Conservation (phyloP, 306 rosid genomes). For the Vicia villosa region DNA sequence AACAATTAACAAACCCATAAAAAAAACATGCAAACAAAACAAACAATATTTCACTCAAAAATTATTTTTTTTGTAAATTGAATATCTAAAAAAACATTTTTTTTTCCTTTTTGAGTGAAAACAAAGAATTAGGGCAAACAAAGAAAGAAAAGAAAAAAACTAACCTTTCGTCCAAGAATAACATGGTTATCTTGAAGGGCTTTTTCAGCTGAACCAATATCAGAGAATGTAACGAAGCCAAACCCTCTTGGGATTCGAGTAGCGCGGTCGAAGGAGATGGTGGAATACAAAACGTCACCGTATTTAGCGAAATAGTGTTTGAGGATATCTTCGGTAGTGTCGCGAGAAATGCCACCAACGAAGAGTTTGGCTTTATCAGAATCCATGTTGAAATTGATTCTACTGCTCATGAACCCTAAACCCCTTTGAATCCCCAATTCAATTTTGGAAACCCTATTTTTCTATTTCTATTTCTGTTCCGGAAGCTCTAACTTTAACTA, state of each 20-base stretch:
- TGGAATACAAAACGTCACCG: constrained; percentile 56
- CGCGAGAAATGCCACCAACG: constrained; percentile 66
- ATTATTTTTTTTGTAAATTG: not conserved
- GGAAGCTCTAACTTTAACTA: not conserved
- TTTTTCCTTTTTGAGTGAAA: not conserved
- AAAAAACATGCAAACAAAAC: not conserved
- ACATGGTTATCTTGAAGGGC: constrained; percentile 61
- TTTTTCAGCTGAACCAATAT: constrained; percentile 52
- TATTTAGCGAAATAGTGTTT: constrained; percentile 53
- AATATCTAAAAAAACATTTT: not conserved
- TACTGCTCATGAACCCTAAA: constrained; percentile 48
- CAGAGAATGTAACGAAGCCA: constrained; percentile 73
- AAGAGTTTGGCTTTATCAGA: constrained; percentile 60
- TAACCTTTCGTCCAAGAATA: constrained; percentile 60
- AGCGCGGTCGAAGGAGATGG: constrained; percentile 49
- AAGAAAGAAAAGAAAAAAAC: not conserved
- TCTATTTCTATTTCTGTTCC: not conserved
- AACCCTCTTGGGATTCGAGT: constrained; percentile 74
- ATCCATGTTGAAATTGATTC: constrained; percentile 49
- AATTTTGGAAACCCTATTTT: constrained; percentile 35
- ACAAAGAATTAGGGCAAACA: not conserved
- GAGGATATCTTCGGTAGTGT: constrained; percentile 54
- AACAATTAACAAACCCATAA: not conserved
- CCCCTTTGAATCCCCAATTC: constrained; percentile 39
- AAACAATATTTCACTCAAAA: not conserved